phyloP scores from a whole-genome alignment of 2,329 filamentous ascomycete species.

The Aureobasidium sp. region DNA sequence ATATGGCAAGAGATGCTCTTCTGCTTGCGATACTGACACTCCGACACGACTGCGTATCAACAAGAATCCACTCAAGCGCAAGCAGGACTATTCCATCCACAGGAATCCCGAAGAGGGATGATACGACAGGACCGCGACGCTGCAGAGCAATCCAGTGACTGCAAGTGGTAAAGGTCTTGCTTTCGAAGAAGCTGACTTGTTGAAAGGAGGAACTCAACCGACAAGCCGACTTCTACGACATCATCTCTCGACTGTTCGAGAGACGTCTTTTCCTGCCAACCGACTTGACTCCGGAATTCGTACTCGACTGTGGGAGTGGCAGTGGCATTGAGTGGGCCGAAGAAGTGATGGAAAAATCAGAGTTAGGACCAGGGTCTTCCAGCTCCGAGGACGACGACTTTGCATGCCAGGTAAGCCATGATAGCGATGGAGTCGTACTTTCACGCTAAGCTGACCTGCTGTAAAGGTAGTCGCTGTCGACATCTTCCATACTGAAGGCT shows the following conservation, averaged over 20 bases:
- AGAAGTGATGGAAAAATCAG: slow-evolving; percentile 25
- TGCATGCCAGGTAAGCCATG: slow-evolving; percentile 14
- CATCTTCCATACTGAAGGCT: slow-evolving; percentile 21
- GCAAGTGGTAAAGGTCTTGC: neutral
- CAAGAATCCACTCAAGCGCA: neutral
- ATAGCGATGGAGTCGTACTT: neutral
- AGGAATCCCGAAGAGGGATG: neutral
- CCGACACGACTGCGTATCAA: neutral
- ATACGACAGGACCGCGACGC: neutral
- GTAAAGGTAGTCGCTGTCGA: slow-evolving; percentile 25
- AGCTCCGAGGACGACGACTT: slow-evolving; percentile 1
- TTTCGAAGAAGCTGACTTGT: slow-evolving; percentile 3
- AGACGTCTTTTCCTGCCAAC: slow-evolving; percentile 18
- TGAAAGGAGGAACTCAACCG: slow-evolving; percentile 21
- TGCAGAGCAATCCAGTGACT: neutral
- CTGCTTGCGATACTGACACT: neutral
- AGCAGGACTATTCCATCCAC: neutral
- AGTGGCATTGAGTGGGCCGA: slow-evolving; percentile 26
- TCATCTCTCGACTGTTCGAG: slow-evolving; percentile 20
- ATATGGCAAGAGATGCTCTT: neutral
- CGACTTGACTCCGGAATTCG: slow-evolving; percentile 17
- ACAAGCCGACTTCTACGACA: slow-evolving; percentile 21
- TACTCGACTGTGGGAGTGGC: slow-evolving; percentile 27
- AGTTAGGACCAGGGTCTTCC: slow-evolving; percentile 13
- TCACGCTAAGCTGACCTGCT: neutral